These are phyloP conservation scores for Coelastrella sp. DNA, from an alignment of 139 green algal species.

Conservation along the genomic window DNA sequence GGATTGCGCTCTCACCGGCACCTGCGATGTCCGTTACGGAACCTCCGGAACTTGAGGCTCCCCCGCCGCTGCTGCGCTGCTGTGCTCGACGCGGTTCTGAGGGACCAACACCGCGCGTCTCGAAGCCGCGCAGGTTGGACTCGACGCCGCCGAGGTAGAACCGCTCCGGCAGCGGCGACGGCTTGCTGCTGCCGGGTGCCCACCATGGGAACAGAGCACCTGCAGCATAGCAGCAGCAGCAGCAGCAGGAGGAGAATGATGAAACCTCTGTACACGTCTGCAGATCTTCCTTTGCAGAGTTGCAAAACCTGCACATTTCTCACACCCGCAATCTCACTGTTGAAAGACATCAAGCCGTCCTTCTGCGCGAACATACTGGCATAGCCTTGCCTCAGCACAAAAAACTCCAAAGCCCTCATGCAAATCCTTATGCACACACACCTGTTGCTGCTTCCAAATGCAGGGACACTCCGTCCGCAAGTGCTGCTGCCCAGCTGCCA, in stretches of 20 bases:
- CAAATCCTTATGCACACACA: background rate
- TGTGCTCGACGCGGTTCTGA: slow-evolving; percentile 5
- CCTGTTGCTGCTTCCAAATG: slow-evolving; percentile 4
- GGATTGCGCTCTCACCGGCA: background rate
- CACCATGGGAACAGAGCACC: slow-evolving; percentile 18
- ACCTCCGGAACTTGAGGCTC: background rate
- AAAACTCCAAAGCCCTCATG: background rate
- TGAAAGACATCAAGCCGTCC: no score
- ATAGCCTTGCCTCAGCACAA: background rate
- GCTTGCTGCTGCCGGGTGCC: background rate
- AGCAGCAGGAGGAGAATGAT: background rate
- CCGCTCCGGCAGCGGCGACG: background rate
- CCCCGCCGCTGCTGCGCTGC: background rate
- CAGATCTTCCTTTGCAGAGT: no score
- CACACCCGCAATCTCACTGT: no score
- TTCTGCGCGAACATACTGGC: no score
- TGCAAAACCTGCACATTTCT: no score
- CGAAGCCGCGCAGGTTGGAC: slow-evolving; percentile 44
- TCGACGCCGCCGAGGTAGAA: slow-evolving; percentile 40
- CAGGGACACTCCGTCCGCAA: slow-evolving; percentile 7
- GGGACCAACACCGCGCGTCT: slow-evolving; percentile 34
- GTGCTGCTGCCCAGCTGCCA: slow-evolving; percentile 26
- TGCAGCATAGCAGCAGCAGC: slow-evolving; percentile 4
- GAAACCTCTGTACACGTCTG: no score
- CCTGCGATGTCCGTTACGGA: background rate